These are phyloP conservation scores for Melampsora americana DNA, from an alignment of 1,284 basidiomycete genomes.

Conservation along the genomic window DNA sequence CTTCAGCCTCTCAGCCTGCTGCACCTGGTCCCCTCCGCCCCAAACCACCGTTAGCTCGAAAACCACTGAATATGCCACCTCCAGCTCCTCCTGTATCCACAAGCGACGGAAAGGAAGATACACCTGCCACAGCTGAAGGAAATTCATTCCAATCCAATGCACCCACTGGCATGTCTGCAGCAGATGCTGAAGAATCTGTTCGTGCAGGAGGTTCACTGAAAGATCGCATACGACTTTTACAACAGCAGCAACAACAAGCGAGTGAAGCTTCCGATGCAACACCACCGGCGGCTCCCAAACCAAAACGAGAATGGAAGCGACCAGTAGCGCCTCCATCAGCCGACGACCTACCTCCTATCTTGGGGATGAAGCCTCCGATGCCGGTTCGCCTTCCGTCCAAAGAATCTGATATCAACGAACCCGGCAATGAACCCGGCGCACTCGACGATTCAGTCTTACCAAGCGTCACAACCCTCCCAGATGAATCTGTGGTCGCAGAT, in stretches of 20 bases:
- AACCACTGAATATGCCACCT: constrained; percentile 33
- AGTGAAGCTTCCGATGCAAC: constrained; percentile 10
- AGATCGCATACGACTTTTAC: constrained; percentile 39
- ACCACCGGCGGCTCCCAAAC: constrained; percentile 25
- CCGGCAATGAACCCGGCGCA: neutral
- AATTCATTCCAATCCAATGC: constrained; percentile 8
- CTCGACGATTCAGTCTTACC: neutral
- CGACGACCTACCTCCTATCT: constrained; percentile 11
- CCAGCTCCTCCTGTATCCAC: constrained; percentile 22
- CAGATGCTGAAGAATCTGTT: constrained; percentile 43
- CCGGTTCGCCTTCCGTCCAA: neutral
- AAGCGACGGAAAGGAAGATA: constrained; percentile 9
- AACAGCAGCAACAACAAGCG: constrained; percentile 40
- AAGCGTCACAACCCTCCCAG: neutral
- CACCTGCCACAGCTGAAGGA: neutral
- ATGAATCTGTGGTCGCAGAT: neutral
- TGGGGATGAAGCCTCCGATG: constrained; percentile 6
- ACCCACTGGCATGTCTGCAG: constrained; percentile 39
- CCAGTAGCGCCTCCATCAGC: constrained; percentile 18
- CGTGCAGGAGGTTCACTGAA: constrained; percentile 42
- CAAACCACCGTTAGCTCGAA: constrained; percentile 40
- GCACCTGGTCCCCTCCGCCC: constrained; percentile 12
- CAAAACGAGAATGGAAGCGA: constrained; percentile 43
- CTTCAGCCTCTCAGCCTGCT: constrained; percentile 1
- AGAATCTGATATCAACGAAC: constrained; percentile 5